A percentile compares a stretch with the other conserved stretches of the same genome.
Evolutionary conservation across 192 early-diverging fungal species (phyloP).

Genomic region (Coemansia reversa): DNA sequence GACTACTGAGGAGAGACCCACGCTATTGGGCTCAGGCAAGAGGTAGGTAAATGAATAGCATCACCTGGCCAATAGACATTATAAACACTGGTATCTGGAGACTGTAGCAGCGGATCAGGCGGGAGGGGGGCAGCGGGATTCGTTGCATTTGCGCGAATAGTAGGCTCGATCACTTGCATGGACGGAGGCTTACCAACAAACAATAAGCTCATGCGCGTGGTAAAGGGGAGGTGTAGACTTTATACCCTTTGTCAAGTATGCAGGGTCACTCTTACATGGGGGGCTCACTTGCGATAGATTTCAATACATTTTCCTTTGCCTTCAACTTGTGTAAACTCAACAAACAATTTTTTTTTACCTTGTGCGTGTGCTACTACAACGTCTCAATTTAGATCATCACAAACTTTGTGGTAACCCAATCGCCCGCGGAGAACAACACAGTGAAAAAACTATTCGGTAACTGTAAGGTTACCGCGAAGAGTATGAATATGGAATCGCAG

Average conservation of each 20-base stretch:
- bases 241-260: too few species aligned
- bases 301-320: not conserved
- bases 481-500: conserved; percentile 7
- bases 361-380: not conserved
- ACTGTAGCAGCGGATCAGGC: not conserved
- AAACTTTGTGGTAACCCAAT: too few species aligned
- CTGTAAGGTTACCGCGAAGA: not conserved
- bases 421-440: not conserved
- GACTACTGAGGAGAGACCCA: too few species aligned
- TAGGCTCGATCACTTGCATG: conserved; percentile 9
- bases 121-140: not conserved
- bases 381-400: too few species aligned
- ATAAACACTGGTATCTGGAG: not conserved
- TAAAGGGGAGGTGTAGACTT: too few species aligned
- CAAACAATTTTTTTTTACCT: not conserved
- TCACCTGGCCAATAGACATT: too few species aligned
- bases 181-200: not conserved
- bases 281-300: too few species aligned
- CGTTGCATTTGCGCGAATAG: not conserved
- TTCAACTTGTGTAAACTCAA: not conserved
- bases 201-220: too few species aligned
- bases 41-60: too few species aligned
- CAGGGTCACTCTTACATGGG: too few species aligned
- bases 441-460: not conserved
- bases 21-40: too few species aligned